Evolutionary conservation across 2,329 filamentous ascomycete genomes (phyloP), one percentile per base, ranked within the genome.

Genomic region (Madurella mycetomatis): DNA sequence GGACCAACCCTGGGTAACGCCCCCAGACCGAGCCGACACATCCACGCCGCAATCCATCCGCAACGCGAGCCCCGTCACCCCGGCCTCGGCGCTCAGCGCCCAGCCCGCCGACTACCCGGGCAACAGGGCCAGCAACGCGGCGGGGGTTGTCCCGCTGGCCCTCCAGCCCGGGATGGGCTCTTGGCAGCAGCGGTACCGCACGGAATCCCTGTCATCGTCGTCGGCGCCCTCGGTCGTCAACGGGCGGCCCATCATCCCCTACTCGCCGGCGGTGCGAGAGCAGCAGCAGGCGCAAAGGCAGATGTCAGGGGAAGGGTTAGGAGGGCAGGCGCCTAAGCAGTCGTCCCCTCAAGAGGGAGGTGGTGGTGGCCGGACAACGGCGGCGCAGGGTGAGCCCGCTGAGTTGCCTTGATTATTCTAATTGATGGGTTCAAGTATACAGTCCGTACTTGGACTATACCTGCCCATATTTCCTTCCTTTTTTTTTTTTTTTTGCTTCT

Each of bases 101-200:
- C 50, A 50, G 42, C 54, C 49, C 1, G 51, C 41, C 7, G 55
- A 13, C 46, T 16, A 15, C 46, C 34, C 16, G 25, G 15, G 40
- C 19, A 44, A 31, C 31, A 16, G 32, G 18, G 31, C 30, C 44
- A 18, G 18, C 44, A 53, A 42, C 30, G 17, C 43, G 15, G 32
- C 8, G 25, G 32, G 13, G 41, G 16, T 15, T 3, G 56, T 58
- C n/a, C 58, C 58, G 37, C 44, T 60, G 4, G 34, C 45, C 9
- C 18, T 60, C 49, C 56, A 58, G 39, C 56, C 58, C 5, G 58
- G 51, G 1, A 52, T 57, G 57, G 57, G 57, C 4, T 49, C 25
- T 7, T 25, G 37, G 32, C 49, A 57, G 30, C 17, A 53, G 44
- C 53, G 53, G 8, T 57, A 53, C n/a, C 18, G 55, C 11, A 53